Conservation (phyloP, 768 basidiomycete species). For the Boletus eberwhitei region DNA sequence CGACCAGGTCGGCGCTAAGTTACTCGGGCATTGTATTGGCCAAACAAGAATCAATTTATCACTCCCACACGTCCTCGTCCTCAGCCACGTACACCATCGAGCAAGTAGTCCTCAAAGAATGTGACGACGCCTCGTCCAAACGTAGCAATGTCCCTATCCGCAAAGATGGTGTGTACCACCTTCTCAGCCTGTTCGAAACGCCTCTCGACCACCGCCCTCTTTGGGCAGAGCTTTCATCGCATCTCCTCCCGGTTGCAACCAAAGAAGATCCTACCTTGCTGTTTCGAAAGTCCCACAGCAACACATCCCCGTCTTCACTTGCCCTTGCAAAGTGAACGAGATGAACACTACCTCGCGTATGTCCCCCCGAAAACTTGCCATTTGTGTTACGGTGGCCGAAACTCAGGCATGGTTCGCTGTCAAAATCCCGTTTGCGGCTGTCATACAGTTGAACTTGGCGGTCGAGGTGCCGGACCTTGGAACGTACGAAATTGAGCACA, state of each 20-base stretch:
- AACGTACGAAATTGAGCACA: slow-evolving; percentile 6
- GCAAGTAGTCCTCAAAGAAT: slow-evolving; percentile 35
- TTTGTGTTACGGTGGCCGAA: slow-evolving; percentile 41
- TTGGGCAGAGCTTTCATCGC: slow-evolving; percentile 20
- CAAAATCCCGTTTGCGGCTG: slow-evolving; percentile 37
- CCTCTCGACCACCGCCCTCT: slow-evolving; percentile 37
- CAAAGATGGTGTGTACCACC: slow-evolving; percentile 40
- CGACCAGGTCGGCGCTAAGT: not conserved
- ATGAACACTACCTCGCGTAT: slow-evolving; percentile 39
- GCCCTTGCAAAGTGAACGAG: slow-evolving; percentile 45
- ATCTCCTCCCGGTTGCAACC: slow-evolving; percentile 10
- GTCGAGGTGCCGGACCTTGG: slow-evolving; percentile 48
- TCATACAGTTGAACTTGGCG: slow-evolving; percentile 51
- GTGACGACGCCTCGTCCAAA: slow-evolving; percentile 40
- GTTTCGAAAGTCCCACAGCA: slow-evolving; percentile 51
- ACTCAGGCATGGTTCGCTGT: slow-evolving; percentile 38
- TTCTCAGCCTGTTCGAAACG: slow-evolving; percentile 31
- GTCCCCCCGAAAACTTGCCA: slow-evolving; percentile 24
- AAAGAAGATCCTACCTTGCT: slow-evolving; percentile 35
- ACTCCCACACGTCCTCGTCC: not conserved
- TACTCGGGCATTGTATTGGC: not conserved
- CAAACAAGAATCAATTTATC: slow-evolving; percentile 19
- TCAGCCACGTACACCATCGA: slow-evolving; percentile 9
- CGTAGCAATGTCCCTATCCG: slow-evolving; percentile 39
- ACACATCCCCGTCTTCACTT: slow-evolving; percentile 41